A percentile compares a stretch with the other conserved stretches of the same genome.
Evolutionary conservation across 2,329 filamentous ascomycete genomes (phyloP).

Genomic region (Coniosporium tulheliwenetii): DNA sequence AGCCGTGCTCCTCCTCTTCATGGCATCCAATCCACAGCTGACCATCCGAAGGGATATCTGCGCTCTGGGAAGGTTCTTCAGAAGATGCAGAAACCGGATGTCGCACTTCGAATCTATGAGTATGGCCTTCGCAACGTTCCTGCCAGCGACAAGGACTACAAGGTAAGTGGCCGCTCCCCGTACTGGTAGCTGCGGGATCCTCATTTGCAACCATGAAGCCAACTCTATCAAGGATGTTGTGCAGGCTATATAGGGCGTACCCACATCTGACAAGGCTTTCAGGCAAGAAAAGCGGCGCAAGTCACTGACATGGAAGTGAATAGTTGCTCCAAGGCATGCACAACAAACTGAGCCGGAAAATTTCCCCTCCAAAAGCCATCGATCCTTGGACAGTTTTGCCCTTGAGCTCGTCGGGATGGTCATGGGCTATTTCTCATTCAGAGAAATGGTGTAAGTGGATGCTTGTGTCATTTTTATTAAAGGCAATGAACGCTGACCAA

Average conservation of each 20-base stretch:
- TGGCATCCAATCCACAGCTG: not conserved
- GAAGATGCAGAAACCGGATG: constrained; percentile 33
- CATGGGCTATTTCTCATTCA: constrained; percentile 36
- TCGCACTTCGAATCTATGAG: constrained; percentile 39
- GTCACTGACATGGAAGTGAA: constrained; percentile 14
- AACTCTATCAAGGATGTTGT: too few species aligned
- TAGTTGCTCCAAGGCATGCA: constrained; percentile 28
- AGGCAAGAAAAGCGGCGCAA: constrained; percentile 7
- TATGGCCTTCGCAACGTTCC: constrained; percentile 39
- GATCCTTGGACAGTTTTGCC: constrained; percentile 40
- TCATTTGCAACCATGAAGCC: too few species aligned
- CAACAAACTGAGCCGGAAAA: constrained; percentile 25
- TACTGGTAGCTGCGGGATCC: too few species aligned
- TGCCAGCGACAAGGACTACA: constrained; percentile 17
- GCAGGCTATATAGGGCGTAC: too few species aligned
- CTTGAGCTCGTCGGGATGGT: constrained; percentile 37
- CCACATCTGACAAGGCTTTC: not conserved
- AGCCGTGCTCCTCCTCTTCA: not conserved
- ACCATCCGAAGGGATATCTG: constrained; percentile 32
- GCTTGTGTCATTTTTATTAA: not conserved
- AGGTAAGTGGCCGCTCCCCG: constrained; percentile 5
- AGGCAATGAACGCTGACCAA: not conserved
- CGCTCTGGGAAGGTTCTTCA: constrained; percentile 34
- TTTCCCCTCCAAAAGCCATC: constrained; percentile 25
- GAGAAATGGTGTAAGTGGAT: constrained; percentile 27